phyloP scores from a whole-genome alignment of 2,329 filamentous ascomycete species.

The Ciborinia camelliae region DNA sequence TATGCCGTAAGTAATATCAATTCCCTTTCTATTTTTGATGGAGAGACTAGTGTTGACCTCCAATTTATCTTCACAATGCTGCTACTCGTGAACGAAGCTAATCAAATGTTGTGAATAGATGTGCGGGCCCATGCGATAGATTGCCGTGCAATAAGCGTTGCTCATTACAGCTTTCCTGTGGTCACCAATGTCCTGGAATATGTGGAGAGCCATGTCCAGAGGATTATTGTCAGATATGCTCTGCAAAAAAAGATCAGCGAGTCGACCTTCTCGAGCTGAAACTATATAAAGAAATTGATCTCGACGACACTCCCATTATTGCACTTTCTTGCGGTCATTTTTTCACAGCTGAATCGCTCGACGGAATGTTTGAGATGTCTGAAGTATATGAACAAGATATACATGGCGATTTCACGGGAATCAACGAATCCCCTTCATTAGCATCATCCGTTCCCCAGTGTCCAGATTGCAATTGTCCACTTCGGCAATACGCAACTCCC shows the following conservation, averaged over 20 bases:
- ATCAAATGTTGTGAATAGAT: slow-evolving; percentile 36
- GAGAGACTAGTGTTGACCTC: too few species aligned
- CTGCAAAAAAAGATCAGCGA: slow-evolving; percentile 40
- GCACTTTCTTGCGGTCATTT: slow-evolving; percentile 63
- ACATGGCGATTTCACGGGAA: slow-evolving; percentile 29
- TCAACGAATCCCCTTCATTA: slow-evolving; percentile 34
- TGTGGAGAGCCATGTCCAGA: slow-evolving; percentile 62
- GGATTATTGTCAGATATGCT: slow-evolving; percentile 56
- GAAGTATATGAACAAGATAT: slow-evolving; percentile 36
- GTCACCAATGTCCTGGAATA: slow-evolving; percentile 61
- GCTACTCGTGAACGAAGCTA: not conserved
- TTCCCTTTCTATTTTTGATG: not conserved
- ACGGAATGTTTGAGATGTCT: slow-evolving; percentile 53
- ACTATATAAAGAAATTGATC: slow-evolving; percentile 54
- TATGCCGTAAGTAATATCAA: slow-evolving; percentile 32
- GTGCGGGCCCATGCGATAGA: slow-evolving; percentile 64
- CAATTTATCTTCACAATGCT: not conserved
- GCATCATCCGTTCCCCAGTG: slow-evolving; percentile 35
- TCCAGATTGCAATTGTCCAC: slow-evolving; percentile 37
- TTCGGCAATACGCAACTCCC: slow-evolving; percentile 38
- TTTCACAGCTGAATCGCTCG: slow-evolving; percentile 56
- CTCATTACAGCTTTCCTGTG: slow-evolving; percentile 49
- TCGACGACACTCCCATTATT: slow-evolving; percentile 58
- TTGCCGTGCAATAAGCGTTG: slow-evolving; percentile 63
- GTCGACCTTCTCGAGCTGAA: slow-evolving; percentile 57